Evolutionary conservation across 257 asterid genomes (phyloP).

Genomic region (Solanum infundibuliforme): DNA sequence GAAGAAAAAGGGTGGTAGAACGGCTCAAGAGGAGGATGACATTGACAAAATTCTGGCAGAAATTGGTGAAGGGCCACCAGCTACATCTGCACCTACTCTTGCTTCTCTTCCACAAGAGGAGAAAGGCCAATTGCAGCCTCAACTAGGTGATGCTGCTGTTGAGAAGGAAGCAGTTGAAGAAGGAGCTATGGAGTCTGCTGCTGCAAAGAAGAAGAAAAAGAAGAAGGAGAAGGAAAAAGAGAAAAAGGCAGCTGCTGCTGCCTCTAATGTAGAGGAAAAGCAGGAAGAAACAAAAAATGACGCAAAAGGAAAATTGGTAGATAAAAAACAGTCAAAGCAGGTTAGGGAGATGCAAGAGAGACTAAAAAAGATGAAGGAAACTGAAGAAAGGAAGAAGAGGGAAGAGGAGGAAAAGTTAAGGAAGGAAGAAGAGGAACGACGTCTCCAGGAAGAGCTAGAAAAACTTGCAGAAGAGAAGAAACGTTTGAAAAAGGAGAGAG

Average conservation of each 20-base stretch:
- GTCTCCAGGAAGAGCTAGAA: conserved; percentile 60
- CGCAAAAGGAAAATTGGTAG: conserved; percentile 27
- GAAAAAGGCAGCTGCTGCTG: conserved; percentile 7
- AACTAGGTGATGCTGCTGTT: background rate
- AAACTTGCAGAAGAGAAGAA: conserved; percentile 75
- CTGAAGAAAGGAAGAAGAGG: conserved; percentile 62
- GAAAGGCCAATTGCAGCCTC: background rate
- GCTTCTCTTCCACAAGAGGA: background rate
- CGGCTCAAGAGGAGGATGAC: conserved; percentile 51
- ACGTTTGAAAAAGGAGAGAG: conserved; percentile 81
- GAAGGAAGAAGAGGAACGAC: conserved; percentile 92
- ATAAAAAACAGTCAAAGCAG: conserved; percentile 70
- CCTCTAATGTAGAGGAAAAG: conserved; percentile 49
- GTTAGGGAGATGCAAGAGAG: conserved; percentile 93
- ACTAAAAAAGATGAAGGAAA: conserved; percentile 64
- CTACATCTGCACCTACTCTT: conserved; percentile 20
- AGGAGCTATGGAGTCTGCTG: conserved; percentile 7
- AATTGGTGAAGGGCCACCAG: conserved; percentile 52
- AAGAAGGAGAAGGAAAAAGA: conserved; percentile 11
- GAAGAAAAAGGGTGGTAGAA: conserved; percentile 25
- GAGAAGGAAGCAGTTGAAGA: conserved; percentile 1
- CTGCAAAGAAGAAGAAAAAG: conserved; percentile 10
- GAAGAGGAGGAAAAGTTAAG: conserved; percentile 82
- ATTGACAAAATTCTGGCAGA: conserved; percentile 65
- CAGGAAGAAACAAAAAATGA: conserved; percentile 47